Evolutionary conservation across 2,329 filamentous ascomycete genomes (phyloP).

Genomic region (Camptophora hylomeconis): DNA sequence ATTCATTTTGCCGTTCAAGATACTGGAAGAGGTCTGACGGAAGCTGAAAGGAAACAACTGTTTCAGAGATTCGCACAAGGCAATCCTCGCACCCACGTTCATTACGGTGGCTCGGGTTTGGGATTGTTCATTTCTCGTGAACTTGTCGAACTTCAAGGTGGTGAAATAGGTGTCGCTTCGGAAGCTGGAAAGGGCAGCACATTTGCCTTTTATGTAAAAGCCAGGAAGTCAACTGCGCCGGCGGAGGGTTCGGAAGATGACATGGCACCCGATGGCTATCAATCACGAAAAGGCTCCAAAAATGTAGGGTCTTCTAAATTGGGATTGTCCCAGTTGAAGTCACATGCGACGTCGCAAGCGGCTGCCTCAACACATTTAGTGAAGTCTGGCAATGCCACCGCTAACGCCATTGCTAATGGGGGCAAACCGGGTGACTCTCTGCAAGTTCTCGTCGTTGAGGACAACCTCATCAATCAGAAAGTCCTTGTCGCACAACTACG

Average conservation of each 20-base stretch:
- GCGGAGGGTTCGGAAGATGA: slow-evolving; percentile 5
- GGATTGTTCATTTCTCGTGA: slow-evolving; percentile 68
- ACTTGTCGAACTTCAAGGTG: slow-evolving; percentile 68
- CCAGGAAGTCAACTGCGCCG: slow-evolving; percentile 17
- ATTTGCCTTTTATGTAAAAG: slow-evolving; percentile 46
- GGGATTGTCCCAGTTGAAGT: slow-evolving; percentile 1
- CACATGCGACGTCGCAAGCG: neutral
- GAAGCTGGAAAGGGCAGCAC: slow-evolving; percentile 43
- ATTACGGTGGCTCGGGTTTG: slow-evolving; percentile 67
- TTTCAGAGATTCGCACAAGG: slow-evolving; percentile 73
- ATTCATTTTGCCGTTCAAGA: slow-evolving; percentile 64
- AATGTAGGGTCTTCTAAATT: slow-evolving; percentile 3
- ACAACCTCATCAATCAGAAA: slow-evolving; percentile 31
- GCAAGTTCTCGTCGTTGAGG: slow-evolving; percentile 29
- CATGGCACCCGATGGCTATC: neutral
- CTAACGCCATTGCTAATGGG: neutral
- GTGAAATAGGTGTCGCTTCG: slow-evolving; percentile 59
- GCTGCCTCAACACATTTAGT: neutral
- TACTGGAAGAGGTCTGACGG: slow-evolving; percentile 59
- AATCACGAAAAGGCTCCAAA: slow-evolving; percentile 7
- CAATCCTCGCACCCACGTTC: slow-evolving; percentile 60
- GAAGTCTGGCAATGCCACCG: slow-evolving; percentile 1
- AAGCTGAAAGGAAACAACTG: slow-evolving; percentile 58
- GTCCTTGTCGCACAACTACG: slow-evolving; percentile 26
- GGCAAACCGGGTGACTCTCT: no score